These are phyloP conservation scores for Sporodiniella umbellata DNA, from an alignment of 371 early-diverging fungal species.

Conservation along the genomic window DNA sequence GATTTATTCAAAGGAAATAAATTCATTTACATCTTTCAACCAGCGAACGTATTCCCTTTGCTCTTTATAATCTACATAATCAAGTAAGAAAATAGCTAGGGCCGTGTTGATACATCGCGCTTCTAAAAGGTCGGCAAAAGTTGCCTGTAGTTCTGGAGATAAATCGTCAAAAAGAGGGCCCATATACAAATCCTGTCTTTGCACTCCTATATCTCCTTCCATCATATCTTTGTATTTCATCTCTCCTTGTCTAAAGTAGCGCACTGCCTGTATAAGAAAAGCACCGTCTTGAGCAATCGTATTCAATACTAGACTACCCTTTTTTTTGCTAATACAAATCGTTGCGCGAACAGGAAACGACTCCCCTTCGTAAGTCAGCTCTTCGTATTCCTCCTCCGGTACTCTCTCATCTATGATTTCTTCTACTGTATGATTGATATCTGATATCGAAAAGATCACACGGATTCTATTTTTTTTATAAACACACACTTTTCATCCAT, in stretches of 20 bases:
- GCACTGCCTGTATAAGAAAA: constrained; percentile 72
- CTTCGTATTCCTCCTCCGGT: constrained; percentile 4
- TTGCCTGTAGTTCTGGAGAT: constrained; percentile 63
- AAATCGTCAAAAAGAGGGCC: constrained; percentile 21
- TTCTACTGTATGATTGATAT: constrained; percentile 61
- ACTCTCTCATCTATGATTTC: constrained; percentile 9
- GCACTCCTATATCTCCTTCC: constrained; percentile 66
- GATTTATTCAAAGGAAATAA: constrained; percentile 64
- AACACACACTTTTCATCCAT: not conserved
- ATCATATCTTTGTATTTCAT: constrained; percentile 56
- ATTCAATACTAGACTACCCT: constrained; percentile 67
- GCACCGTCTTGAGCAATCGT: constrained; percentile 70
- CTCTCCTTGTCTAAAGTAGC: constrained; percentile 57
- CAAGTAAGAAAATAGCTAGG: constrained; percentile 81
- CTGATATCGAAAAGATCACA: constrained; percentile 74
- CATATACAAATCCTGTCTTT: constrained; percentile 27
- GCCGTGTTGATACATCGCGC: constrained; percentile 85
- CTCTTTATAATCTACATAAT: constrained; percentile 92
- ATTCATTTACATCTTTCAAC: constrained; percentile 77
- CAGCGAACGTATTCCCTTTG: constrained; percentile 90
- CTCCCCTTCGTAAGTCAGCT: constrained; percentile 14
- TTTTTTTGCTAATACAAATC: constrained; percentile 65
- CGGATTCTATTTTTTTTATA: constrained; percentile 49
- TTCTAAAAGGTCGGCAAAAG: constrained; percentile 80
- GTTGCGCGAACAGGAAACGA: constrained; percentile 55